Conservation (phyloP, 129 eudicot species). For the Ambrosia trifida region DNA sequence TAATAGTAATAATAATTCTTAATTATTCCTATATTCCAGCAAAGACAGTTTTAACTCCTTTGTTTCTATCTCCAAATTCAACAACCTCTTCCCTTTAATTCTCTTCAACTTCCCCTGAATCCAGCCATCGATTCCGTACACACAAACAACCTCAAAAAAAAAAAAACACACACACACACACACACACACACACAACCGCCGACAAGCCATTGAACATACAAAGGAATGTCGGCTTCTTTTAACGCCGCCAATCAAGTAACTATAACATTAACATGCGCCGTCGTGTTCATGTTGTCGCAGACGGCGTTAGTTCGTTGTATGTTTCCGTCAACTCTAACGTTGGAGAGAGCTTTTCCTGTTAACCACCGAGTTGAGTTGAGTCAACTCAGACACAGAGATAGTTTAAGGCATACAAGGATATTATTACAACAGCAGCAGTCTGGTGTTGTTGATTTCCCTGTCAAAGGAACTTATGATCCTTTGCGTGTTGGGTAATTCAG, state of each 20-base stretch:
- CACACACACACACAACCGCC: background rate
- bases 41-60: constrained; percentile 25
- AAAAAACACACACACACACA: too few species aligned
- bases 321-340: constrained; percentile 47
- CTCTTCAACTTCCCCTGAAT: background rate
- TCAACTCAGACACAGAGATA: constrained; percentile 68
- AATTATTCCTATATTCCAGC: constrained; percentile 18
- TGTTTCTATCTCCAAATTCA: constrained; percentile 20
- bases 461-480: constrained; percentile 83
- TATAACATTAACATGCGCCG: constrained; percentile 31
- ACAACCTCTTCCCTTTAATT: constrained; percentile 23
- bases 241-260: constrained; percentile 28
- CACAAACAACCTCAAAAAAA: background rate
- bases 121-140: background rate
- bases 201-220: background rate
- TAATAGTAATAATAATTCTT: constrained; percentile 16
- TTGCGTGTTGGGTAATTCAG: constrained; percentile 73
- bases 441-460: constrained; percentile 72
- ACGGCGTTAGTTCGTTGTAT: constrained; percentile 43
- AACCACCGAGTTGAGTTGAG: constrained; percentile 63
- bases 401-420: constrained; percentile 62
- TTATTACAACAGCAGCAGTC: constrained; percentile 57
- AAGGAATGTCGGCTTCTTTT: constrained; percentile 44
- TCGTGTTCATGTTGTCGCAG: constrained; percentile 19
- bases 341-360: constrained; percentile 82